A percentile compares a stretch with the other conserved stretches of the same genome.
Evolutionary conservation across 768 basidiomycete species (phyloP).

Genomic region (Boletus rubescentipes): DNA sequence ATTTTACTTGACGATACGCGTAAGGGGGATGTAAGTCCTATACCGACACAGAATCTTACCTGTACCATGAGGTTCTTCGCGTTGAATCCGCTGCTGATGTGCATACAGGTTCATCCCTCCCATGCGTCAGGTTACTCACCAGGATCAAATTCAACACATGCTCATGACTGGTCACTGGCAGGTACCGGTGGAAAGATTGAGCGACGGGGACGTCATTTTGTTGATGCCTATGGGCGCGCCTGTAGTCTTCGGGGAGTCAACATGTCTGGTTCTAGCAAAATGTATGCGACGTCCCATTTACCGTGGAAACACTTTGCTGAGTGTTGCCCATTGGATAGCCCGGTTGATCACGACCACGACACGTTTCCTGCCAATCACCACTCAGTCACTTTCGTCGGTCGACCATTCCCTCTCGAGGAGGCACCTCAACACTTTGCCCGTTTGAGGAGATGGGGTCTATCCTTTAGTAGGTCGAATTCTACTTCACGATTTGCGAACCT

Average conservation of each 20-base stretch:
- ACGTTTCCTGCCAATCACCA: slow-evolving; percentile 65
- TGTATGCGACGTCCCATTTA: slow-evolving; percentile 40
- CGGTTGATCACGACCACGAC: slow-evolving; percentile 64
- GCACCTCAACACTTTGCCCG: slow-evolving; percentile 83
- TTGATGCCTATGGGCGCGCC: slow-evolving; percentile 78
- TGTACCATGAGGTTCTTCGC: not conserved
- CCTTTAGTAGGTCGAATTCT: slow-evolving; percentile 63
- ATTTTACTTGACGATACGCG: slow-evolving; percentile 40
- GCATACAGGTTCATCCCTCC: slow-evolving; percentile 47
- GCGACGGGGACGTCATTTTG: slow-evolving; percentile 74
- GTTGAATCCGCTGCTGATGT: not conserved
- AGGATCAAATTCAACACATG: slow-evolving; percentile 52
- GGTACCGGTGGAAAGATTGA: slow-evolving; percentile 57
- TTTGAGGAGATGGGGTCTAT: slow-evolving; percentile 82
- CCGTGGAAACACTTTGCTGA: slow-evolving; percentile 21
- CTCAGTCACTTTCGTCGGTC: slow-evolving; percentile 78
- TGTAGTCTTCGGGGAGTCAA: slow-evolving; percentile 85
- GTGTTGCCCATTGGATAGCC: slow-evolving; percentile 40
- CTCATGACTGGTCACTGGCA: slow-evolving; percentile 68
- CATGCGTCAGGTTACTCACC: slow-evolving; percentile 41
- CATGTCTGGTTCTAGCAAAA: slow-evolving; percentile 79
- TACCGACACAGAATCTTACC: not conserved
- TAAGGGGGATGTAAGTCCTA: not conserved
- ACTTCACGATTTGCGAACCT: not conserved
- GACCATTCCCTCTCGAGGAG: slow-evolving; percentile 89